Evolutionary conservation across 305 asterid species (phyloP).

Genomic region (Fraxinus latifolia): DNA sequence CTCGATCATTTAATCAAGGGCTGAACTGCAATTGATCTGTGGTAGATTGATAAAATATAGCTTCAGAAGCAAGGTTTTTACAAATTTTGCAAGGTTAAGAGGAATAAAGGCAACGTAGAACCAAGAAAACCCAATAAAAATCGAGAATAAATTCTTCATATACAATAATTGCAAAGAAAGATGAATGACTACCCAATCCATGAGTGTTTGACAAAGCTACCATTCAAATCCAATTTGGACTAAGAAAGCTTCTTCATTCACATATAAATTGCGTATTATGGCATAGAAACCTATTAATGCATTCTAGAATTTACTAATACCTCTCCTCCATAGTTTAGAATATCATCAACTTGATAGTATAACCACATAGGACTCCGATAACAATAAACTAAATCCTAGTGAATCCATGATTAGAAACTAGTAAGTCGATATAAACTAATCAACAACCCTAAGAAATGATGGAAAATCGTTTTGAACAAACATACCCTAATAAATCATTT

Average conservation of each 20-base stretch:
- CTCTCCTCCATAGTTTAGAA: background rate
- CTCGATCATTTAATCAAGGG: background rate
- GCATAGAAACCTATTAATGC: background rate
- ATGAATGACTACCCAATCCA: background rate
- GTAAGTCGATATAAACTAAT: background rate
- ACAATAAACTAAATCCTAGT: background rate
- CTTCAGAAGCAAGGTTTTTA: background rate
- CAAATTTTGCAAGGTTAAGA: background rate
- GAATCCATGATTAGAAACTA: background rate
- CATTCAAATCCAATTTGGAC: background rate
- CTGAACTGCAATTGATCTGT: background rate
- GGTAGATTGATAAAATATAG: background rate
- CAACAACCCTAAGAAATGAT: background rate
- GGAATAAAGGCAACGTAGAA: background rate
- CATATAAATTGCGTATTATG: background rate
- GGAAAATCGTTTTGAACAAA: background rate
- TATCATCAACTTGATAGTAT: background rate
- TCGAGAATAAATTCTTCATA: background rate
- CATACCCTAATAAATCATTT: background rate
- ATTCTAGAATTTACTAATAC: background rate
- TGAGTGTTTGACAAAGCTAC: background rate
- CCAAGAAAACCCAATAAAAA: background rate
- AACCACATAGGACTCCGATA: background rate
- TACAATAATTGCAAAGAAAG: slow-evolving; percentile 3
- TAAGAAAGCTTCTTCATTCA: background rate